Evolutionary conservation across 768 basidiomycete genomes (phyloP), one percentile per base, ranked within the genome.

Genomic region (Lyophyllum shimeji): DNA sequence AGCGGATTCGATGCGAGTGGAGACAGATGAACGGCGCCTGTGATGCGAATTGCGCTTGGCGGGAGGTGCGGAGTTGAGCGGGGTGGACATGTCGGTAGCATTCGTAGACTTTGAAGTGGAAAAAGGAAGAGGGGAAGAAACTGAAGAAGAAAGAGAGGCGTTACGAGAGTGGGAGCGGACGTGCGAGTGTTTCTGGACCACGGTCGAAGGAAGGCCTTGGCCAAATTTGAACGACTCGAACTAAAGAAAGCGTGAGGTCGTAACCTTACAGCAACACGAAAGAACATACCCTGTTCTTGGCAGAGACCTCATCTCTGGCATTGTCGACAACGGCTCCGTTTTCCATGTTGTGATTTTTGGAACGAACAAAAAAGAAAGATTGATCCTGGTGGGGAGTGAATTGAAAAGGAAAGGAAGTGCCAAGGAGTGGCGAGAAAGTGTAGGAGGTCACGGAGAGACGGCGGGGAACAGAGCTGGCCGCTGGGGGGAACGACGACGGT

Each of bases 1-100:
- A 17, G 92, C 89, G 18, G 92, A 94, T 74, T 96, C 94, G 61
- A 81, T 82, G 58, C 93, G 86, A 39, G 93, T 95, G 9, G 94
- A 93, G 24, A 96, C 91, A 23, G 90, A 93, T 1, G 93, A 93
- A 40, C 84, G 83, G 46, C 94, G 90, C 13, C 84, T 81, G 63
- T 95, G 94, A 63, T 93, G 92, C 0, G 93, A 95, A 56, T 81
- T 81, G 61, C 85, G 87, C 63, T 85, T 87, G 24, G 80, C 63
- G 12, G 77, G 69, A 37, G 79, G 73, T 23, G 44, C 62, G 56
- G 63, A 65, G 62, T 65, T 46, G 58, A 64, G 46, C 63, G 58
- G 69, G 64, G 58, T 71, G 21, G 74, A 64, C 21, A 71, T 65
- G 39, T 80, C 76, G 57, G 69, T 57, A 25, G 73, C 66, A 61